Base-by-base conservation (phyloP, 345 rosid genomes). In the Citrus australasica region DNA sequence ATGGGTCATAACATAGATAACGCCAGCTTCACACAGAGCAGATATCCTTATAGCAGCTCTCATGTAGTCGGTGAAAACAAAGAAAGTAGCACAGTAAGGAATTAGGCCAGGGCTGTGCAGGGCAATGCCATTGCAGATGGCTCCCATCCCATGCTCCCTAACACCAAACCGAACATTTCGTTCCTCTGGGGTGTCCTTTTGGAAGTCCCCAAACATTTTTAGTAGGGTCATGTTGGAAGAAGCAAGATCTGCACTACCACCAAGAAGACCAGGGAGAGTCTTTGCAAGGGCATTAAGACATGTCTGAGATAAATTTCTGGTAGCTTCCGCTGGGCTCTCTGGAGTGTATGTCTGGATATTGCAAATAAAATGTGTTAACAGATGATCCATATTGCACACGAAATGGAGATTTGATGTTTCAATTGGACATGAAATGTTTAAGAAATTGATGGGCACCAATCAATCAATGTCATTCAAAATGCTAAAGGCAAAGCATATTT, bases 11-110 rank as follows among this genome's bases (percentile, higher is more conserved):
- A 97, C 96, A 66, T 97, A 97, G 79, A 97, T 93, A 67, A 94
- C 99, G 65, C 99, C 91, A 68, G 98, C 91, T 84, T 94, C 92
- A 61, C 74, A 75, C 86, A 97, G 83, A 76, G 99, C 97, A 27
- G 99, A 93, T 75, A 97, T 88, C 81, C 99, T 90, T 9, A 97
- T 97, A 56, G 99, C 98, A 75, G 90, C 98, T 82, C 99, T 93
- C 99, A 97, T 94, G 98, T 97, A 97, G 85, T 97, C 99, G 8
- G 99, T 94, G 91, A 97, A 97, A 68, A 97, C 99, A 77, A 97
- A 97, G 98, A 97, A 97, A 51, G 99, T 97, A 66, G 99, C 99
- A 70, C 98, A 97, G 83, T 97, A 97, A 9, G 99, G 99, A 77
- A 97, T 84, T 67, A 97, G 73, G 53, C 98, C 99, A 25, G 95